These are phyloP conservation scores for Penicillium sp. DNA, from an alignment of 2,329 filamentous ascomycete species.

Conservation along the genomic window DNA sequence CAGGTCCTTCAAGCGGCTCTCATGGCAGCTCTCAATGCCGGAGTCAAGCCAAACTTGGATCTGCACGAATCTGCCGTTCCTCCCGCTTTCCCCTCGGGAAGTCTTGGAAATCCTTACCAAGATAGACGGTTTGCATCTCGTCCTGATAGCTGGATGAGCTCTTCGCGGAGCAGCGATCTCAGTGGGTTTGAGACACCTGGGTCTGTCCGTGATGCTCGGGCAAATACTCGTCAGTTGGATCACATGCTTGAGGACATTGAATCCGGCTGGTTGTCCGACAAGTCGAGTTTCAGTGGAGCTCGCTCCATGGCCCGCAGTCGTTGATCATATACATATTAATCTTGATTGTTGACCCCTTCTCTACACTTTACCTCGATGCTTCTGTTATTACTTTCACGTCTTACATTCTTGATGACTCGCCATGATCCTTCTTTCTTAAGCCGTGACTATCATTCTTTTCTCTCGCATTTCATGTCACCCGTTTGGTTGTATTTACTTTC, in stretches of 20 bases:
- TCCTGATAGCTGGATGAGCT: slow-evolving; percentile 33
- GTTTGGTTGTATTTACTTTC: slow-evolving; percentile 3
- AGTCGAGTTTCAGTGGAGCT: slow-evolving; percentile 17
- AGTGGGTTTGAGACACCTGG: slow-evolving; percentile 26
- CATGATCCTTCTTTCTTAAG: not conserved
- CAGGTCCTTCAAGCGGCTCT: slow-evolving; percentile 44
- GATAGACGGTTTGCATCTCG: slow-evolving; percentile 14
- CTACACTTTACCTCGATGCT: not conserved
- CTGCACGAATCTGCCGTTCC: slow-evolving; percentile 25
- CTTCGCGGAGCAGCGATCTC: slow-evolving; percentile 28
- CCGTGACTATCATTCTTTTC: not conserved
- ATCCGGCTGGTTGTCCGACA: slow-evolving; percentile 33
- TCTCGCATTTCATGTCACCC: not conserved
- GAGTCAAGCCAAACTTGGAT: slow-evolving; percentile 31
- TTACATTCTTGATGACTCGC: not conserved
- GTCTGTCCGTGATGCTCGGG: slow-evolving; percentile 19
- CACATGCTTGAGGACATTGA: slow-evolving; percentile 35
- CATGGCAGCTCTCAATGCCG: slow-evolving; percentile 40
- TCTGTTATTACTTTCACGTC: not conserved
- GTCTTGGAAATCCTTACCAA: slow-evolving; percentile 17
- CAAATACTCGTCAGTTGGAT: slow-evolving; percentile 30
- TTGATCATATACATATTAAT: slow-evolving; percentile 7
- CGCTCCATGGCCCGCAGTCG: slow-evolving; percentile 9
- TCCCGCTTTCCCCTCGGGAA: slow-evolving; percentile 19
- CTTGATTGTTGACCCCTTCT: not conserved